Evolutionary conservation across 2,329 filamentous ascomycete species (phyloP).

Genomic region (Scolecobasidium constrictum): DNA sequence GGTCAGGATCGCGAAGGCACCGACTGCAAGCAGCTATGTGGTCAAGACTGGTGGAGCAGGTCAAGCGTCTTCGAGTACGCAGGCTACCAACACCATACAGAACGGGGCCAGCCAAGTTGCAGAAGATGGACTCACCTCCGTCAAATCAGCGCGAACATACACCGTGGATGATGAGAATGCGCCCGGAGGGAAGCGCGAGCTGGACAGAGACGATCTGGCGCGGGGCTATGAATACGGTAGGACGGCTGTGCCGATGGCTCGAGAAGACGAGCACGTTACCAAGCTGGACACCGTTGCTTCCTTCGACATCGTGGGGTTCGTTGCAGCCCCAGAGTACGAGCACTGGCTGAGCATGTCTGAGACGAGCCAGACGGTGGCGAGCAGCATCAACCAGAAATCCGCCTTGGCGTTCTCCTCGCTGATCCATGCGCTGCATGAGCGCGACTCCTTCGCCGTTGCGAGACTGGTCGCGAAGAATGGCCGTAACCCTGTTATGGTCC

Average conservation of each 20-base stretch:
- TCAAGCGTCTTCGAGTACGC: conserved; percentile 26
- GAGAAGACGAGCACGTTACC: conserved; percentile 80
- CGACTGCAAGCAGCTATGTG: conserved; percentile 69
- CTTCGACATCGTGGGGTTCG: conserved; percentile 80
- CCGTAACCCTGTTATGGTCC: conserved; percentile 63
- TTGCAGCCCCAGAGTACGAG: conserved; percentile 66
- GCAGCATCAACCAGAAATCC: conserved; percentile 70
- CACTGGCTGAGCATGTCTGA: conserved; percentile 79
- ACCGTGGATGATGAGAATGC: conserved; percentile 64
- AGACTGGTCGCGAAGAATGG: conserved; percentile 71
- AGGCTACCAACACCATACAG: conserved; percentile 40
- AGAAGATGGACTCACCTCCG: conserved; percentile 48
- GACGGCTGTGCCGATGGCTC: conserved; percentile 80
- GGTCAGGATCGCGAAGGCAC: conserved; percentile 64
- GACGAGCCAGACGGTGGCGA: conserved; percentile 64
- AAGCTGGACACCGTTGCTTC: conserved; percentile 66
- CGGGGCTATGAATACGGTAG: conserved; percentile 91
- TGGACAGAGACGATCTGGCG: conserved; percentile 73
- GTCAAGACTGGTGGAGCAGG: conserved; percentile 33
- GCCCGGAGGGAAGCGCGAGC: conserved; percentile 69
- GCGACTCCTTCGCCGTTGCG: conserved; percentile 77
- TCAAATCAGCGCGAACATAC: conserved; percentile 72
- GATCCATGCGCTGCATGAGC: conserved; percentile 74
- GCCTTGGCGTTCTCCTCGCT: conserved; percentile 77
- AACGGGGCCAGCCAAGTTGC: conserved; percentile 22